Conservation (phyloP, 2,329 filamentous ascomycete genomes). For the Fusarium buxicola region DNA sequence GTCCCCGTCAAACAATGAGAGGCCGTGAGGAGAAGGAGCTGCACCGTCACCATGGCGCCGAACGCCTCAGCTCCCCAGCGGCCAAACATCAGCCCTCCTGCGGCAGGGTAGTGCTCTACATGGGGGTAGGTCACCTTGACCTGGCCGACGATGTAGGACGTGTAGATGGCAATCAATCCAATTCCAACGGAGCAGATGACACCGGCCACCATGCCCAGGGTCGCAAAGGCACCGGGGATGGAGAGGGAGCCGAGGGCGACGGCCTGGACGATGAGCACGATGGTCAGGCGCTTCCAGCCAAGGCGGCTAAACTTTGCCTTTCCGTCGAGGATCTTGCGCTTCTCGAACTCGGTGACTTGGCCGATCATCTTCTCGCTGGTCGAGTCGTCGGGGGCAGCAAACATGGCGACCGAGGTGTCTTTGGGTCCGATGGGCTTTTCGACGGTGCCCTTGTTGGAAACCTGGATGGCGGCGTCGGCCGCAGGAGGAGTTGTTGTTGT, state of each 20-base stretch:
- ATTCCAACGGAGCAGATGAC: constrained; percentile 52
- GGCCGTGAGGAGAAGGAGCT: constrained; percentile 73
- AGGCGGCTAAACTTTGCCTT: constrained; percentile 41
- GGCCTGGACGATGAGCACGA: constrained; percentile 43
- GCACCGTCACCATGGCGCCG: constrained; percentile 66
- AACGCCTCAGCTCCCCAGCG: constrained; percentile 67
- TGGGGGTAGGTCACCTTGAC: constrained; percentile 60
- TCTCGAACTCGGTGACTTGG: constrained; percentile 42
- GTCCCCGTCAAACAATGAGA: constrained; percentile 75
- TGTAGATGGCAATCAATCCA: constrained; percentile 56
- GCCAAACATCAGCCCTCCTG: constrained; percentile 69
- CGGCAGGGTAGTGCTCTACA: constrained; percentile 72
- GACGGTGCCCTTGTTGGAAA: constrained; percentile 15
- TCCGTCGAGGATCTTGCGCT: constrained; percentile 41
- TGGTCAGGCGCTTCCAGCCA: constrained; percentile 44
- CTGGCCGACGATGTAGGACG: constrained; percentile 55
- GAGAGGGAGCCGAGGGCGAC: constrained; percentile 42
- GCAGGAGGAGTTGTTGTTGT: constrained; percentile 28
- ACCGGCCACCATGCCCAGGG: constrained; percentile 49
- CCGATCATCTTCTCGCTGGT: constrained; percentile 41
- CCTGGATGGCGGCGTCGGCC: constrained; percentile 30
- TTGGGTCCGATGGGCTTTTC: constrained; percentile 9
- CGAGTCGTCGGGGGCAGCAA: constrained; percentile 25
- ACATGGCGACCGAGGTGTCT: constrained; percentile 18
- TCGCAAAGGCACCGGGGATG: constrained; percentile 40